Base-by-base conservation (phyloP, 179 eudicot genomes). In the Beta lomatogona region DNA sequence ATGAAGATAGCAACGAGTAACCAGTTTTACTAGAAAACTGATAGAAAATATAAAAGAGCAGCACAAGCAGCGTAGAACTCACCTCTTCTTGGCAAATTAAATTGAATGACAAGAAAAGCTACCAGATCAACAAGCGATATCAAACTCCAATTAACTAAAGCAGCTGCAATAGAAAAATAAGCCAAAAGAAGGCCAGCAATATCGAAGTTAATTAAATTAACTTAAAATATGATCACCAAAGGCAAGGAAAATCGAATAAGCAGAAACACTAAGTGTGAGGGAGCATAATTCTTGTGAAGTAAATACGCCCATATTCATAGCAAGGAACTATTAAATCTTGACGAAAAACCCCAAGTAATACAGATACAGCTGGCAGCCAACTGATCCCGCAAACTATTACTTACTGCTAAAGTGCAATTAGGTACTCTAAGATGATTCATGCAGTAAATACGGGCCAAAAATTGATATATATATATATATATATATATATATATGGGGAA, bases 71-170 rank as follows among this genome's bases (percentile, higher is more conserved):
- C 72, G 44, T 45, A 52, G 64, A 79, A 81, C 86, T 83, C 79
- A 91, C 99, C 98, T 90, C 89, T 88, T 91, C 91, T 89, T 45
- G 91, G 91, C 78, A 89, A 81, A 85, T 82, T 84, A 71, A 85
- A 89, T 66, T 88, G 92, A 83, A 96, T 85, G 59, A 88, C 79
- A 73, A 96, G 92, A 87, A 92, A 96, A 77, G 91, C 91, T 75
- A 91, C 81, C 88, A 96, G 86, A 88, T 94, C 87, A 78, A 93
- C 88, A 58, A 94, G 88, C 81, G 93, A 92, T 72, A 92, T 87
- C 81, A 96, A 84, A 88, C 97, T 94, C 98, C 99, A 96, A 84
- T 94, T 88, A 79, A 91, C 86, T 68, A 94, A 85, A 67, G 98
- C 89, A 88, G 92, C 98, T 96, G 97, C 90, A 90, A 81, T 13